phyloP scores from a whole-genome alignment of 495 filamentous ascomycete species.

The Neurospora sp. region DNA sequence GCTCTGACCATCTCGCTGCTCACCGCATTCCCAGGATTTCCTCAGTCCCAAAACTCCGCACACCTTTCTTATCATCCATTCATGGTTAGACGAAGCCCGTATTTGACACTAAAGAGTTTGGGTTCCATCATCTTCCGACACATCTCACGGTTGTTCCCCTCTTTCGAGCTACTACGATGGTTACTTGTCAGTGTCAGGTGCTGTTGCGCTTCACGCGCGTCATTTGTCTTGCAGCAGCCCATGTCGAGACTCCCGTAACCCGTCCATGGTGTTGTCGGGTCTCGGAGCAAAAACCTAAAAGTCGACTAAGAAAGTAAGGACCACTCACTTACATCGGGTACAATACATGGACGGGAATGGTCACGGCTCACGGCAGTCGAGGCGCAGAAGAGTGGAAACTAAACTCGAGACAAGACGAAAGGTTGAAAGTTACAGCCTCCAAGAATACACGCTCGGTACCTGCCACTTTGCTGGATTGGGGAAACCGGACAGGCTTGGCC shows the following conservation, averaged over 20 bases:
- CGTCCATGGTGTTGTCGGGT: neutral
- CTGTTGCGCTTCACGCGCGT: constrained; percentile 11
- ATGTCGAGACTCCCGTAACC: neutral
- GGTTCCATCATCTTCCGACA: neutral
- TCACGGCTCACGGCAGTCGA: neutral
- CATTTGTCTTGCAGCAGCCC: constrained; percentile 3
- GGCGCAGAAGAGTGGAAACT: neutral
- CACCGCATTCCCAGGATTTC: neutral
- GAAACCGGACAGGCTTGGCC: neutral
- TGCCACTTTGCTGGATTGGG: neutral
- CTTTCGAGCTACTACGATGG: constrained; percentile 1
- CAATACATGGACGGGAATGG: neutral
- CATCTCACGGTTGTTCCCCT: neutral
- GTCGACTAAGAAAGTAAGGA: neutral
- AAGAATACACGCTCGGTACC: neutral
- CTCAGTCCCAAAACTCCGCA: neutral
- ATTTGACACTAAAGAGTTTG: neutral
- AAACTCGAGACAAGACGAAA: neutral
- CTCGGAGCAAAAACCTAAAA: neutral
- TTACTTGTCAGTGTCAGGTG: neutral
- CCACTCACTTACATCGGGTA: neutral
- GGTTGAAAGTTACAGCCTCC: neutral
- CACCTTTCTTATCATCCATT: neutral
- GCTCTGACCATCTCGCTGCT: neutral
- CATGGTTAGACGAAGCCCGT: neutral